Base-by-base conservation (phyloP, 2,329 filamentous ascomycete species). In the Phialophora expanda region DNA sequence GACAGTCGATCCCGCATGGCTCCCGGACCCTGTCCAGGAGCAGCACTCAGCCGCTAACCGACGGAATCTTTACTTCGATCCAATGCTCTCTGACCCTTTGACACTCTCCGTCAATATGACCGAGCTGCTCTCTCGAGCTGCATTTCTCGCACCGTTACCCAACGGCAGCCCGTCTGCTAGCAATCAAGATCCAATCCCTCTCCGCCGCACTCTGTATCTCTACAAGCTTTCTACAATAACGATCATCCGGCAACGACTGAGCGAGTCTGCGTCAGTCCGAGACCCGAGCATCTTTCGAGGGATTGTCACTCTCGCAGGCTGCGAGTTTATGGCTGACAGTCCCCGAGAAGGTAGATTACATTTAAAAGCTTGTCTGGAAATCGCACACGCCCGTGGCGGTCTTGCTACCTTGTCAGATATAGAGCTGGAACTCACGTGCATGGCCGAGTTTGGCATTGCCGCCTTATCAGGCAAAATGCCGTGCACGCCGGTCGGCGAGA, bases 301-400 rank as follows among this genome's bases (percentile, higher is more conserved):
- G 3, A 44, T 56, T 26, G 32, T 56, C 8, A 38, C 32, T 24
- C 55, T 56, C 24, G 55, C 55, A 22, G 55, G n/a, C 55, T 56
- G 55, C 26, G 55, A 41, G 17, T 56, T 56, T 32, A 56, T 56
- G 30, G 55, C 55, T 32, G 30, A 41, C n/a, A 56, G 30, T 20
- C 30, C 55, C 6, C 17, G 14, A 20, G 55, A 56, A 44, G 55
- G 55, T 20, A 56, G 55, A 44, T 17, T 56, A 22, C 55, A 56
- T 41, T 28, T 56, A 11, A 28, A 56, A 17, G 55, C 55, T 38
- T 41, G 55, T n/a, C 34, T 56, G 6, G 55, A 56, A 32, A 56
- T 56, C 55, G 55, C 55, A 2, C 55, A 41, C n/a, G 55, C 55
- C 6, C 55, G 55, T 41, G 55, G 55, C 9, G 55, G 55, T 38